Conservation (phyloP, 2,329 filamentous ascomycete genomes). For the Pseudohalonectria lignicola region DNA sequence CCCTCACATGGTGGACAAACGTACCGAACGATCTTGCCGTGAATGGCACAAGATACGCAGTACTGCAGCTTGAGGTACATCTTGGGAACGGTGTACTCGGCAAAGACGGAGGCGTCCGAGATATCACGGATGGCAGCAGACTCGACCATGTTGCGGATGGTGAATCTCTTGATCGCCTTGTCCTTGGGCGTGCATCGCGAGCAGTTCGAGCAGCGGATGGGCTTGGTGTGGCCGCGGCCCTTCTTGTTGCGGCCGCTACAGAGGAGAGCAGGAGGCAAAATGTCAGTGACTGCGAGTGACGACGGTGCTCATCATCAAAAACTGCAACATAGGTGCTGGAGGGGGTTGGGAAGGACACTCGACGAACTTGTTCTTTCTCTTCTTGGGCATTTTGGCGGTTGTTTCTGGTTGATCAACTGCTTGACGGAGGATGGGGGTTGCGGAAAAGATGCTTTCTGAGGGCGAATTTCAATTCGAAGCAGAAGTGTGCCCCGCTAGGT, state of each 20-base stretch:
- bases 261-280: too few relatives aligned
- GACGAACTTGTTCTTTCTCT: conserved; percentile 41
- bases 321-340: too few relatives aligned
- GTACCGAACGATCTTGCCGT: conserved; percentile 99
- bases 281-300: too few relatives aligned
- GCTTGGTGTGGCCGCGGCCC: conserved; percentile 99
- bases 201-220: conserved; percentile 72
- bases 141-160: conserved; percentile 99
- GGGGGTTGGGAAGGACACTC: too few relatives aligned
- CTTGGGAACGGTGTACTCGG: conserved; percentile 99
- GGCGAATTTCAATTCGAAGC: conserved; percentile 1
- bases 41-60: conserved; percentile 99
- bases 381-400: conserved; percentile 15
- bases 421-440: background rate
- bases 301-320: too few relatives aligned
- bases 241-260: conserved; percentile 97
- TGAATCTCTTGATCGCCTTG: conserved; percentile 99
- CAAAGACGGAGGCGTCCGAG: conserved; percentile 97
- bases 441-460: background rate
- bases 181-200: conserved; percentile 92
- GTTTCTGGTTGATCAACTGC: conserved; percentile 5
- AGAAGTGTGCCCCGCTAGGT: too few relatives aligned
- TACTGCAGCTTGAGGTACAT: conserved; percentile 99
- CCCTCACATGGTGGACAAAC: conserved; percentile 43
- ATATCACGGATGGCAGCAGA: conserved; percentile 99